Conservation (phyloP, 2,329 filamentous ascomycete genomes). For the Colletotrichum cuscutae region DNA sequence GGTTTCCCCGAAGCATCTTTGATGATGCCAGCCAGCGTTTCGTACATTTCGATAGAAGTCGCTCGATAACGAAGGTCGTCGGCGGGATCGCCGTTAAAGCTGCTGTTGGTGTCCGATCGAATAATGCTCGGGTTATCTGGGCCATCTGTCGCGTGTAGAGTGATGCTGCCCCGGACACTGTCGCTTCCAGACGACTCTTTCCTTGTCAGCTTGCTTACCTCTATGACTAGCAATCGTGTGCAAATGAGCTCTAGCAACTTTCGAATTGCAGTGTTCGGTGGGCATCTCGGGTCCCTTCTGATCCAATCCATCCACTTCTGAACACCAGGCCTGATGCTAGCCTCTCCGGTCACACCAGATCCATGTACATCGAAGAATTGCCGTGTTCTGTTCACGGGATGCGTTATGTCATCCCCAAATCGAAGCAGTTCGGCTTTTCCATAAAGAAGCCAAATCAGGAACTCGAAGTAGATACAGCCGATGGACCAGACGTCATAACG, state of each 20-base stretch:
- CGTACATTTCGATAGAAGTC: background rate
- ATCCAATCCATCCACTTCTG: constrained; percentile 13
- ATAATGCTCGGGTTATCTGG: background rate
- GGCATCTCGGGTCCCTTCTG: background rate
- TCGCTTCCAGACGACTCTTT: background rate
- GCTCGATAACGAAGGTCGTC: background rate
- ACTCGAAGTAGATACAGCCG: constrained; percentile 44
- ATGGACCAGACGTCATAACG: constrained; percentile 45
- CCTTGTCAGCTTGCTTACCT: background rate
- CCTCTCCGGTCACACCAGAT: background rate
- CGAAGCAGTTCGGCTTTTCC: constrained; percentile 26
- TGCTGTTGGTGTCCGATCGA: background rate
- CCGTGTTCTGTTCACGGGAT: background rate
- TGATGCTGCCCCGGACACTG: background rate
- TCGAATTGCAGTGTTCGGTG: background rate
- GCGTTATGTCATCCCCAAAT: background rate
- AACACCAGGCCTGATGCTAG: background rate
- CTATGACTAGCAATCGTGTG: background rate
- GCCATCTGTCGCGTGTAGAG: background rate
- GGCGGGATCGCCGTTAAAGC: background rate
- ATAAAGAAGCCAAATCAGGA: constrained; percentile 42
- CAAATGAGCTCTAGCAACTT: background rate
- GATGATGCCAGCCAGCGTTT: fast-evolving
- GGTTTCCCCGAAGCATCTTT: background rate
- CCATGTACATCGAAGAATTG: constrained; percentile 1